Evolutionary conservation across 306 rosid species (phyloP).

Genomic region (Quillaja saponaria): DNA sequence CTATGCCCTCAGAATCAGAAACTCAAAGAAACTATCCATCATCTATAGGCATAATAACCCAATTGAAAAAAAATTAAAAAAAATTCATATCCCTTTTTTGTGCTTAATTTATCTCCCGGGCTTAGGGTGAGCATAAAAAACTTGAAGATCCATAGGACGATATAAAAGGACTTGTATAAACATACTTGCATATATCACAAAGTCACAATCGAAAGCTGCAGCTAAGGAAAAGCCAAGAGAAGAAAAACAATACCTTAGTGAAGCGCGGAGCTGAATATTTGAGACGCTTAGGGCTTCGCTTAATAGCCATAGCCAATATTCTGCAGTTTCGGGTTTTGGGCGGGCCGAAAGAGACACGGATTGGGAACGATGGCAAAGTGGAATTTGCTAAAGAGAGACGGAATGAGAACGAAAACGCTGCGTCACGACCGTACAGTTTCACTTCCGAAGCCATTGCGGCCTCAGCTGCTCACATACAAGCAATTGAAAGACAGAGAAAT

Average conservation of each 20-base stretch:
- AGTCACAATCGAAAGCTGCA: no score
- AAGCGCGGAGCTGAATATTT: constrained; percentile 76
- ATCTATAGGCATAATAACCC: neutral
- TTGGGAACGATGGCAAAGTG: constrained; percentile 13
- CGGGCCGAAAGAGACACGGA: constrained; percentile 23
- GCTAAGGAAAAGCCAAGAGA: no score
- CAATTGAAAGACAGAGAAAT: neutral
- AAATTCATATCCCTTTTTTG: no score
- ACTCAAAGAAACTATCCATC: neutral
- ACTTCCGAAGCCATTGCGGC: constrained; percentile 29
- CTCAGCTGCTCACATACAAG: neutral
- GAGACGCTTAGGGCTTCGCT: constrained; percentile 98
- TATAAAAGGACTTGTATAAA: no score
- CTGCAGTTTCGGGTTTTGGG: constrained; percentile 31
- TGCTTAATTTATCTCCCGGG: no score
- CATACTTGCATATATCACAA: no score
- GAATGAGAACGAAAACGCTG: constrained; percentile 35
- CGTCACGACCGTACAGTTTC: constrained; percentile 25
- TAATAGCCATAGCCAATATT: constrained; percentile 48
- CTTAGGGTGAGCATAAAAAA: no score
- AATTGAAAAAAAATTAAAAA: no score
- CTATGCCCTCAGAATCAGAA: neutral
- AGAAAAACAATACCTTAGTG: constrained; percentile 62
- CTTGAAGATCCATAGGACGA: no score
- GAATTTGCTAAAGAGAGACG: constrained; percentile 24